These are phyloP conservation scores for Pythium aphanidermatum DNA, from an alignment of 352 stramenopile genomes.

Conservation along the genomic window DNA sequence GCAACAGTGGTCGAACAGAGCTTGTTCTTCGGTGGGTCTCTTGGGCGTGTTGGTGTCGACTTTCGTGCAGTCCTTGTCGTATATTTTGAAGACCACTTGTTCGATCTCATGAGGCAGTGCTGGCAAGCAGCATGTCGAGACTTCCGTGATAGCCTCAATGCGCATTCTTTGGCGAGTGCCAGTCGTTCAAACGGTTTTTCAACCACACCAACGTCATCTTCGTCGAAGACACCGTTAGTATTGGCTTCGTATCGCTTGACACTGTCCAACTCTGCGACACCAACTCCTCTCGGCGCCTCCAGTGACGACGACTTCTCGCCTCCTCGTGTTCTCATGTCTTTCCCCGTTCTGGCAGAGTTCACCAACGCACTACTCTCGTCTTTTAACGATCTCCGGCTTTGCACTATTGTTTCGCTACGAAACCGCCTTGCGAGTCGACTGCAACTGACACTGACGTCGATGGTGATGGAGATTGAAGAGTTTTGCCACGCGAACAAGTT, in stretches of 20 bases:
- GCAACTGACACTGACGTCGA: conserved; percentile 36
- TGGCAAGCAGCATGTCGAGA: conserved; percentile 54
- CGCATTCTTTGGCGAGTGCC: conserved; percentile 21
- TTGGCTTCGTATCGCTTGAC: conserved; percentile 60
- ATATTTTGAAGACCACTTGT: conserved; percentile 76
- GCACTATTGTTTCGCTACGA: conserved; percentile 56
- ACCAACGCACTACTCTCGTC: conserved; percentile 76
- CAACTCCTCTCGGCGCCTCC: not conserved
- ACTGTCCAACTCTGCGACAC: conserved; percentile 1
- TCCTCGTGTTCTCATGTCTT: conserved; percentile 78
- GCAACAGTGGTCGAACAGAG: conserved; percentile 79
- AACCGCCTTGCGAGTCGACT: conserved; percentile 52
- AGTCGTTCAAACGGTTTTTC: no score
- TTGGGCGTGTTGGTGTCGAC: conserved; percentile 75
- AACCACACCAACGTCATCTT: conserved; percentile 16
- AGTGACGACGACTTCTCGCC: conserved; percentile 52
- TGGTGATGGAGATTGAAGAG: conserved; percentile 44
- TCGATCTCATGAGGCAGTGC: conserved; percentile 51
- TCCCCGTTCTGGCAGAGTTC: conserved; percentile 79
- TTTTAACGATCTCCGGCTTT: conserved; percentile 83
- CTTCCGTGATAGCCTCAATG: conserved; percentile 51
- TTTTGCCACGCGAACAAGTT: conserved; percentile 57
- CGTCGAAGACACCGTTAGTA: conserved; percentile 57
- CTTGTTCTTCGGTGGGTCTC: conserved; percentile 78
- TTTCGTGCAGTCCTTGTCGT: conserved; percentile 78